Evolutionary conservation across 169 alveolate species (phyloP), one percentile per base, ranked within the genome.

Genomic region (Cryptosporidium viatorum): DNA sequence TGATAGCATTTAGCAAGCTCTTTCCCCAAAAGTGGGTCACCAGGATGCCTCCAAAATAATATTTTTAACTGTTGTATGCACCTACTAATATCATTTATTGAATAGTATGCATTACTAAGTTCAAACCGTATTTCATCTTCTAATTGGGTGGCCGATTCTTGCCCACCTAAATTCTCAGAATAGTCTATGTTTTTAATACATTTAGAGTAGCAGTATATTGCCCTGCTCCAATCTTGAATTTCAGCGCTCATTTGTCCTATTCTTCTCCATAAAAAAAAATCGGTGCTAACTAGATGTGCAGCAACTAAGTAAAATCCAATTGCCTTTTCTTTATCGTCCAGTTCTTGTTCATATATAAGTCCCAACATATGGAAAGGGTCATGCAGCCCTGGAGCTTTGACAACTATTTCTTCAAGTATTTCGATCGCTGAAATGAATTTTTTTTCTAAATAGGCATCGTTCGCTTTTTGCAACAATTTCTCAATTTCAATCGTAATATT

Each of bases 291-390:
- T 58, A 95, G 86, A 70, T 95, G 97, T 2, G 97, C 97, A 58
- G 97, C 97, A 48, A 95, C 93, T 67, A 95, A 85, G 84, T 94
- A 95, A 91, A 95, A 95, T 37, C 95, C 94, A 16, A 93, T 93
- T 1, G 97, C 97, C 62, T 94, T 95, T 41, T 85, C 95, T 33
- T 92, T 85, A 69, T 94, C 96, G 26, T 93, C 93, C 60, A 84
- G 92, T 70, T 95, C 97, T 45, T 94, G 94, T 62, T 95, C 96
- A 91, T 95, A 94, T 62, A 95, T 95, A n/a, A 95, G 92, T 3
- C 97, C 97, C 33, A 95, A 86, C 91, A 95, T 93, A 62, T 95
- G 97, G 91, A 94, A 95, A 43, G 97, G 97, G 85, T 95, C 97
- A 31, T 95, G 97, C 26, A 94, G 60, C 18, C 95, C 95, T 18